A percentile compares a stretch with the other conserved stretches of the same genome.
phyloP scores from a whole-genome alignment of 495 filamentous ascomycete species.

The Aspergillus bertholletiae region DNA sequence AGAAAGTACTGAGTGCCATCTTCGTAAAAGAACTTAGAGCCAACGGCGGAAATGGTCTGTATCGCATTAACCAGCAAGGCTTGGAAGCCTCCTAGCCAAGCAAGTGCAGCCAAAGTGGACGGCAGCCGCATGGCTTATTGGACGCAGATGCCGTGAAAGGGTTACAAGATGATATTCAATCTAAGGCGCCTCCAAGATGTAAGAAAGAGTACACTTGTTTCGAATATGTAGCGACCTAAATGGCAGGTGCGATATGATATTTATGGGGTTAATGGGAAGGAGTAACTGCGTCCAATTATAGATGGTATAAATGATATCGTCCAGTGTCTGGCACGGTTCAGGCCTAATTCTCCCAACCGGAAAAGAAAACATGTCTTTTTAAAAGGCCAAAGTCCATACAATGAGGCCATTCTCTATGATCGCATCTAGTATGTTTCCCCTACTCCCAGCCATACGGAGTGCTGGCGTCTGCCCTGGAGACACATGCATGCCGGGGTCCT shows the following conservation, averaged over 20 bases:
- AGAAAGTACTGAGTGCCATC: conserved; percentile 78
- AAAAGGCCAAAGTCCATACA: not conserved
- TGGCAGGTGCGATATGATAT: too few species aligned
- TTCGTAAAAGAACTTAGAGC: conserved; percentile 80
- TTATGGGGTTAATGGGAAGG: not conserved
- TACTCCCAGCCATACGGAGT: conserved; percentile 5
- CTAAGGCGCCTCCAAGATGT: not conserved
- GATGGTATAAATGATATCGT: not conserved
- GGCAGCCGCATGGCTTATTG: not conserved
- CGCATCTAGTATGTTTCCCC: conserved; percentile 1
- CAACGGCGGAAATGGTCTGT: conserved; percentile 62
- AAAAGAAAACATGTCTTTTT: not conserved
- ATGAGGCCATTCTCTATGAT: not conserved
- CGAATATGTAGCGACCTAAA: too few species aligned
- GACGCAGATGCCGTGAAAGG: not conserved
- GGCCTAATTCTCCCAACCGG: not conserved
- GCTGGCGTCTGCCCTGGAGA: not conserved
- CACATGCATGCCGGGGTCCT: conserved; percentile 6
- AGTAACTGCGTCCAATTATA: not conserved
- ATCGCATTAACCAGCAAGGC: conserved; percentile 27
- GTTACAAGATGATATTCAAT: not conserved
- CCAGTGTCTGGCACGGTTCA: not conserved
- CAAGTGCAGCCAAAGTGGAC: conserved; percentile 7
- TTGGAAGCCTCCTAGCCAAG: conserved; percentile 29
- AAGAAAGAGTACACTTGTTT: too few species aligned